Base-by-base conservation (phyloP, 140 eudicot genomes). In the Erigeron philadelphicus region DNA sequence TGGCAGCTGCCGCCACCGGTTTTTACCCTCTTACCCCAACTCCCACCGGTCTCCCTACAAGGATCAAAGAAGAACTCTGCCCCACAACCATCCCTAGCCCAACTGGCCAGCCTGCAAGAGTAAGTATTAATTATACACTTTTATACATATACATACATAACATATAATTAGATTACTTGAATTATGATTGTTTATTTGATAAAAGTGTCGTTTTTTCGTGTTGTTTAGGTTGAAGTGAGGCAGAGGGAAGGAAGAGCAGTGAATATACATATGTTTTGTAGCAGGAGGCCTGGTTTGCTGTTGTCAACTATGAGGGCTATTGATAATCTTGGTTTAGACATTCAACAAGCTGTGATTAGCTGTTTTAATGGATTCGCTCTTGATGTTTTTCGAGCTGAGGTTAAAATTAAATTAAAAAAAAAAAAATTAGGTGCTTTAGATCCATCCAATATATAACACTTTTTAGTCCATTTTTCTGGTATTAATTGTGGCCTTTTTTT, bases 261-360 rank as follows among this genome's bases (percentile, higher is more conserved):
- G 23, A 93, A 93, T 69, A 93, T 93, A 48, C 98, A 93, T 67
- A 89, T 93, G 96, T 89, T 93, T 42, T 93, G 98, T 50, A 80
- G 88, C 9, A 84, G 95, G 64, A 83, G 88, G 78, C 98, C 96
- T 43, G 98, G 98, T 62, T 81, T 93, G 69, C 62, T 93, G 72
- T 78, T 86, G 42, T 84, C 98, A 42, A 89, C 95, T 41, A 80
- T 93, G 93, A 89, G 83, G 73, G 90, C 96, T 68, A 82, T 93
- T 68, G 98, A 89, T 78, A 80, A 58, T 53, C 95, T 93, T 62
- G 98, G 93, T 41, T 73, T 93, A 54, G 98, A 93, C 76, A 78
- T 93, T 64, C 98, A 93, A 70, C 98, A 93, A 85, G 96, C 96
- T 35, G 98, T 93, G 7, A 89, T 93, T 68, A 93, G 96, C 67